Base-by-base conservation (phyloP, 2,329 filamentous ascomycete species). In the Podosphaera aphanis region DNA sequence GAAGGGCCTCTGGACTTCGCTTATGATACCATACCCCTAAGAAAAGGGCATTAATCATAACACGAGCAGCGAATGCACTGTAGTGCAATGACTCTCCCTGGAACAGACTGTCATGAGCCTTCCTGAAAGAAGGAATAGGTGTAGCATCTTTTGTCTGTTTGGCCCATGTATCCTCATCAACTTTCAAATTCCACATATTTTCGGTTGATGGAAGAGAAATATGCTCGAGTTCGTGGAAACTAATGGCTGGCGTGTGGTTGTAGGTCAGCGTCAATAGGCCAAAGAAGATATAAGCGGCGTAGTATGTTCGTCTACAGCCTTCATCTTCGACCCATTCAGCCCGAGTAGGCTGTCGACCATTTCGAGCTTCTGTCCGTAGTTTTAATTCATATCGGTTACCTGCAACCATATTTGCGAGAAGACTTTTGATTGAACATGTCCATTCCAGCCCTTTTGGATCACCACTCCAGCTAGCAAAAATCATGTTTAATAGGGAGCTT, bases 1-100 rank as follows among this genome's bases (percentile, higher is more conserved):
- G 90, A 36, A 95, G 69, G 44, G 88, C 86, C 61, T 95, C 86
- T n/a, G 88, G 88, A 61, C 84, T 94, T 58, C 90, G 83, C 73
- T 94, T 94, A 67, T 95, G 84, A 60, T 93, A 93, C 90, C 90
- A 98, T 2, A 95, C 88, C 62, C 95, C 90, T 43, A 98, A 71
- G 69, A 95, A 98, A 52, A 98, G 70, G 10, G 90, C 88, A 58
- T 95, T 98, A 70, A 95, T 94, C 83, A 98, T 92, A 52, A 95
- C 84, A 50, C 90, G 83, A 10, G 90, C 93, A 4, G 86, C 88
- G 60, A 95, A 98, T 1, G 88, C 88, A 59, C 88, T 95, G 68
- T 95, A 98, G 55, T 80, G 79, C 44, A 88, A 74, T 48, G 74
- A 74, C 59, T 94, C 84, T 51, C 88, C 90, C 61, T 93, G 85